These are phyloP conservation scores for Hymenoscyphus linearis DNA, from an alignment of 2,329 filamentous ascomycete genomes.

Conservation along the genomic window DNA sequence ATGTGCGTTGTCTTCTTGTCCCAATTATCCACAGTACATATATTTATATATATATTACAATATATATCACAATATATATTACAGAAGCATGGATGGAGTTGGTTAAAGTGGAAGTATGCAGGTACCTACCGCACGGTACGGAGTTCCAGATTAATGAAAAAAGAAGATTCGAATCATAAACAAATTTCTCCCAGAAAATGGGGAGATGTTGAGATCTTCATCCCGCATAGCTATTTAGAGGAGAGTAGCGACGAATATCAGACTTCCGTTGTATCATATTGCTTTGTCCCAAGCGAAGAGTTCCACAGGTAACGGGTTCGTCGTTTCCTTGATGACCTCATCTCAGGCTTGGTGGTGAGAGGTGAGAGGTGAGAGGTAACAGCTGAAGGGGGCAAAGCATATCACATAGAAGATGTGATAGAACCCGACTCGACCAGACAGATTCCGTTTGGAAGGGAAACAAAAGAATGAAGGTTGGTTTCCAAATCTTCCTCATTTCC, in stretches of 20 bases:
- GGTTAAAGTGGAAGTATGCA: background rate
- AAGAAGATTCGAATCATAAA: background rate
- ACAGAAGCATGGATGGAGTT: too few relatives aligned
- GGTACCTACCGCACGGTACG: background rate
- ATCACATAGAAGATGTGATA: background rate
- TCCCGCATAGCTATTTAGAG: background rate
- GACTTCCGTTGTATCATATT: constrained; percentile 1
- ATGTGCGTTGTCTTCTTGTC: background rate
- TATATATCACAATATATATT: too few relatives aligned
- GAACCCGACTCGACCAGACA: background rate
- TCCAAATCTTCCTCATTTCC: background rate
- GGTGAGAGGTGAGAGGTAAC: background rate
- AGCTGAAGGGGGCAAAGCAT: background rate
- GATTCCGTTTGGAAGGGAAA: background rate
- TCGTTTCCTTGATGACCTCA: background rate
- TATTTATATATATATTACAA: too few relatives aligned
- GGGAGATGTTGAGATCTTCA: background rate
- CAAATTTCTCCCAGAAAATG: background rate
- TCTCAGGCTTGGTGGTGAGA: background rate
- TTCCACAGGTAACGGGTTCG: background rate
- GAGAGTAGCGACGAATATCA: background rate
- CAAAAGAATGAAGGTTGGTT: background rate
- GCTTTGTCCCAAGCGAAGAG: background rate
- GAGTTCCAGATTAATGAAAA: background rate
- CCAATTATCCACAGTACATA: too few relatives aligned